Base-by-base conservation (phyloP, 2,329 filamentous ascomycete genomes). In the Lecanicillium sp. region DNA sequence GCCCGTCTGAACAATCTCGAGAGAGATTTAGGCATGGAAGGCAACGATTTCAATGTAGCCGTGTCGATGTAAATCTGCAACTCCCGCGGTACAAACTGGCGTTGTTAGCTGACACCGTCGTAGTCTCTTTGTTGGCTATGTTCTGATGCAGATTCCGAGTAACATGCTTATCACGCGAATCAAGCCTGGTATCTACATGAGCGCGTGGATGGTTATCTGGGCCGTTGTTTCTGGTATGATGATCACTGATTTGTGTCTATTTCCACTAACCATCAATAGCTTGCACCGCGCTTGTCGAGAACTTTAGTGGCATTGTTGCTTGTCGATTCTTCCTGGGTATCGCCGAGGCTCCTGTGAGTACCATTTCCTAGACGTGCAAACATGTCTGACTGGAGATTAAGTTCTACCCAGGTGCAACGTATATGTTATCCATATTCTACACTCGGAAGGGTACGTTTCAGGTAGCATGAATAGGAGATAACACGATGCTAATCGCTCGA, bases 391-490 rank as follows among this genome's bases (percentile, higher is more conserved):
- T n/a, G n/a, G n/a, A n/a, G n/a, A n/a, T n/a, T n/a, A n/a, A n/a
- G 11, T 25, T 7, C 22, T 25, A 25, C 22, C 22, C 22, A 6
- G 22, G 22, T 11, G 22, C 22, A 25, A 6, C 11, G 22, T 25
- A 25, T 25, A 25, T 25, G 6, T 11, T 25, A 7, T 6, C 22
- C 11, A 25, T 11, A 0, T 74, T 73, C 44, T 85, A 85, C 49
- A 83, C 77, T 0, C 67, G 78, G 15, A 75, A 75, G 47, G 81
- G n/a, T n/a, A n/a, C n/a, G n/a, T n/a, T n/a, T n/a, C n/a, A n/a
- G n/a, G n/a, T n/a, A n/a, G n/a, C n/a, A n/a, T n/a, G n/a, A n/a
- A n/a, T n/a, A n/a, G n/a, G n/a, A n/a, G n/a, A n/a, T n/a, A n/a
- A n/a, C n/a, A n/a, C n/a, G n/a, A n/a, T n/a, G n/a, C n/a, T n/a